A percentile compares a stretch with the other conserved stretches of the same genome.
These are phyloP conservation scores for Macrolepiota albuminosa DNA, from an alignment of 768 basidiomycete species.

Conservation along the genomic window DNA sequence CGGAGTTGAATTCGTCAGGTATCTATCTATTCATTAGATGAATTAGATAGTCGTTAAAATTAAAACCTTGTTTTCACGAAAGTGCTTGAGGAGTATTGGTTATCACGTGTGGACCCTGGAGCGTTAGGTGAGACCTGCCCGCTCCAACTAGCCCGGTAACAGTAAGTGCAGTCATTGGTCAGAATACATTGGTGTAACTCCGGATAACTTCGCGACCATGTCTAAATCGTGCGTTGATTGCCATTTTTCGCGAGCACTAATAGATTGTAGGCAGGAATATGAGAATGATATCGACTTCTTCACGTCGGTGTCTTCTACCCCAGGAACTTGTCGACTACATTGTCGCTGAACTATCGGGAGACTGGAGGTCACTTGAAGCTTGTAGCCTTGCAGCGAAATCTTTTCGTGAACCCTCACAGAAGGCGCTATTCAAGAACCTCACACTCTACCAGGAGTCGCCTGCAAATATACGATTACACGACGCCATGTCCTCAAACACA, in stretches of 20 bases:
- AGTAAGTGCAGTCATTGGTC: too few relatives aligned
- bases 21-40: too few relatives aligned
- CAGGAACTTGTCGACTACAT: constrained; percentile 4
- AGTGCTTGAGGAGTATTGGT: too few relatives aligned
- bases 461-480: not conserved
- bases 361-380: constrained; percentile 4
- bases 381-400: not conserved
- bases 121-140: too few relatives aligned
- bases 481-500: constrained; percentile 1
- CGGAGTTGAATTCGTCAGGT: too few relatives aligned
- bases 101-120: too few relatives aligned
- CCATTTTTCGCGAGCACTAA: not conserved
- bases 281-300: not conserved
- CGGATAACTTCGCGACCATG: not conserved
- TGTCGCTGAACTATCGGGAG: constrained; percentile 4
- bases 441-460: not conserved
- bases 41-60: too few relatives aligned
- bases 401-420: constrained; percentile 3
- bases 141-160: too few relatives aligned
- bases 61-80: too few relatives aligned
- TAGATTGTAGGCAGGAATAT: not conserved
- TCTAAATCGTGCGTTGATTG: not conserved
- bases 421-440: not conserved
- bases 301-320: not conserved
- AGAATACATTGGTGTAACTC: too few relatives aligned